Base-by-base conservation (phyloP, 106 monocot species). In the Acanthochlamys bracteata region DNA sequence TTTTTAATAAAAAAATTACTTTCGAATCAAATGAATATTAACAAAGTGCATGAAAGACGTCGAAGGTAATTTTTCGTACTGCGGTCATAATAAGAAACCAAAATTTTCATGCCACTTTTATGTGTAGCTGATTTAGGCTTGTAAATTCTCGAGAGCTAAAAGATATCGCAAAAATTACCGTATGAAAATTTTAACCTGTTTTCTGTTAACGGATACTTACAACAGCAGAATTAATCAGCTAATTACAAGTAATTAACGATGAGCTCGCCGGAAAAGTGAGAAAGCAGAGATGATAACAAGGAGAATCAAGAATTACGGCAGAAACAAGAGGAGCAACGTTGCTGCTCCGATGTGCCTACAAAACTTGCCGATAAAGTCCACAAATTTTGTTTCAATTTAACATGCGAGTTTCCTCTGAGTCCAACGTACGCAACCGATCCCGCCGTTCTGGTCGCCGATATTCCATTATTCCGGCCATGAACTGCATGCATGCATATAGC, bases 321-420 rank as follows among this genome's bases (percentile, higher is more conserved):
- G 67, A 70, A 13, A 45, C 10, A 14, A 77, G 62, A 23, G 74
- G 25, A 82, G 39, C 25, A 22, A 11, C 13, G 65, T 7, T 11
- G 74, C 40, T 62, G 57, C 25, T 17, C 71, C 82, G 16, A 68
- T 56, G 26, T 82, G 70, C 17, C 74, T 39, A 59, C 82, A 82
- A 55, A 71, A 82, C 27, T 63, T 67, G 41, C 45, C 78, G 23
- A n/a, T 58, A 82, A 2, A 62, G 26, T 33, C 71, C 49, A 24
- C 82, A 82, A 10, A 82, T 71, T 45, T 82, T 78, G 33, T 51
- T 63, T 77, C 82, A 82, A 10, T 19, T n/a, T 11, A n/a, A 71
- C 78, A 33, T 82, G 70, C 4, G 66, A 70, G 70, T 78, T 70
- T 6, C 82, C 82, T 40, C 68, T 77, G 62, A 82, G 25, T 21